Conservation (phyloP, 164 flowering plant species). For the Santalum album region DNA sequence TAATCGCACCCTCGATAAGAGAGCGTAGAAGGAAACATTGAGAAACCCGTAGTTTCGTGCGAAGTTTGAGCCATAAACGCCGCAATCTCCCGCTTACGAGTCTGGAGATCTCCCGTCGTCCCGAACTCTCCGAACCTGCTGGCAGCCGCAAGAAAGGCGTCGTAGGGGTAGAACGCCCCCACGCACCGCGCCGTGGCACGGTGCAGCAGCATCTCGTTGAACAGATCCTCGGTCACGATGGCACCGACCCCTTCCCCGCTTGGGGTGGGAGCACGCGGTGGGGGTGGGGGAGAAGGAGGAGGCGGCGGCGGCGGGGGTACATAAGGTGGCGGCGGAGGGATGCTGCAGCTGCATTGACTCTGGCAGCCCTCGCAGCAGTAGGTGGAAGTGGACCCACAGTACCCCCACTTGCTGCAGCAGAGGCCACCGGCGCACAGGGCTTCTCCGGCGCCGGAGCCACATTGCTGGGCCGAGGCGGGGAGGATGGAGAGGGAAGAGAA, state of each 20-base stretch:
- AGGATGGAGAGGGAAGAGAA: background rate
- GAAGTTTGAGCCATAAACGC: background rate
- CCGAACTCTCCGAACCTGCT: background rate
- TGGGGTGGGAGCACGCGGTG: background rate
- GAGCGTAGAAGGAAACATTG: too few species aligned
- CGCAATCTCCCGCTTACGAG: background rate
- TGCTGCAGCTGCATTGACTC: background rate
- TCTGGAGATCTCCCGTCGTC: background rate
- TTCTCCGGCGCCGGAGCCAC: background rate
- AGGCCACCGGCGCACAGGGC: background rate
- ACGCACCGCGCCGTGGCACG: background rate
- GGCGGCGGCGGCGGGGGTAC: background rate
- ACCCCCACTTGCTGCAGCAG: slow-evolving; percentile 5
- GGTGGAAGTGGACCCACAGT: background rate
- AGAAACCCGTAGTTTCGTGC: slow-evolving; percentile 1
- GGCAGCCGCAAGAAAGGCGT: background rate
- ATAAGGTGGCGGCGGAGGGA: background rate
- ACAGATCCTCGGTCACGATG: background rate
- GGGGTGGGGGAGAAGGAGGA: background rate
- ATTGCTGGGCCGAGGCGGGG: background rate
- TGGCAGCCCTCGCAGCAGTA: slow-evolving; percentile 5
- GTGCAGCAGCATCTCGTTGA: background rate
- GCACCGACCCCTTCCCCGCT: background rate
- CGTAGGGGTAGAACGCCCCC: background rate
- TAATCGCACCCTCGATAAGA: too few species aligned